These are phyloP conservation scores for Sanghuangporus weigelae DNA, from an alignment of 1,284 basidiomycete genomes.

Conservation along the genomic window DNA sequence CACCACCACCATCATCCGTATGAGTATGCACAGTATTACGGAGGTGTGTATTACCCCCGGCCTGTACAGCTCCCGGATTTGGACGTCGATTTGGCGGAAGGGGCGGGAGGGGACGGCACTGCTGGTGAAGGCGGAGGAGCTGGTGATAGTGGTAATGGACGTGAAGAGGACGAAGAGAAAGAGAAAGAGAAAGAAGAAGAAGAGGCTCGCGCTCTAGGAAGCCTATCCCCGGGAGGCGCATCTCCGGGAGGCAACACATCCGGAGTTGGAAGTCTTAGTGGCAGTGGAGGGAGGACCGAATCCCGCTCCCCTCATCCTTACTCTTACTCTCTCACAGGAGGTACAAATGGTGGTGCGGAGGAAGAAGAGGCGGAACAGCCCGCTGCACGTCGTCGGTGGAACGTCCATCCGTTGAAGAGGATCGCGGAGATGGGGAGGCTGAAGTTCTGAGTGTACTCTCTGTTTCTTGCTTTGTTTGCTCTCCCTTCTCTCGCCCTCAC, in stretches of 20 bases:
- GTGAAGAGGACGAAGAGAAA: neutral
- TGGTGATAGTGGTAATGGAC: neutral
- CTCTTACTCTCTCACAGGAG: neutral
- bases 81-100: slow-evolving; percentile 8
- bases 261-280: no score
- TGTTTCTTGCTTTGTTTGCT: no score
- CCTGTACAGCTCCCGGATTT: slow-evolving; percentile 15
- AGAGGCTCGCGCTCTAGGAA: neutral
- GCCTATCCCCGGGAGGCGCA: neutral
- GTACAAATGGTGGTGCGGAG: neutral
- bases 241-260: no score
- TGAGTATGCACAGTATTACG: neutral
- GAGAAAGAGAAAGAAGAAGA: neutral
- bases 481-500: no score
- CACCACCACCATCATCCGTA: slow-evolving; percentile 6
- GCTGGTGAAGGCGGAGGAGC: neutral
- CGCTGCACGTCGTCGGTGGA: slow-evolving; percentile 11
- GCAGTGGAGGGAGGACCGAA: neutral
- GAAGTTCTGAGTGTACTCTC: neutral
- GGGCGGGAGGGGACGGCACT: neutral
- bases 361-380: neutral
- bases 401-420: slow-evolving; percentile 18
- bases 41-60: slow-evolving; percentile 3
- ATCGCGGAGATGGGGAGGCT: slow-evolving; percentile 17
- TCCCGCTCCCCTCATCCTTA: slow-evolving; percentile 10